Conservation (phyloP, 805 yeast genomes). For the Pichia membranifaciens region DNA sequence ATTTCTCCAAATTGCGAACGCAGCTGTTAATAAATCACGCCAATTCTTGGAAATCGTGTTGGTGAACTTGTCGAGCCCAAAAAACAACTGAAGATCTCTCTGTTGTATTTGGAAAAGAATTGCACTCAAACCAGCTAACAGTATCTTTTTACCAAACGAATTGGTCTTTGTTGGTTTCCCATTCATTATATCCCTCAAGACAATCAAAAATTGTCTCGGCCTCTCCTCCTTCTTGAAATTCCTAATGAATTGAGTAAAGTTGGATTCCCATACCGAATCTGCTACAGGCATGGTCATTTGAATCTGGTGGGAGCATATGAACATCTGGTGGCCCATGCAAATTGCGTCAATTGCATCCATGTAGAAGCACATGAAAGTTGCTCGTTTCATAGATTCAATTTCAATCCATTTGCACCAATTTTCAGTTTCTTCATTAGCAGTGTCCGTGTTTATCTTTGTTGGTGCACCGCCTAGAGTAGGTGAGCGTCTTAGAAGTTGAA, state of each 20-base stretch:
- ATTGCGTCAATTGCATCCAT: slow-evolving; percentile 75
- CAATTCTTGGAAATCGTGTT: slow-evolving; percentile 41
- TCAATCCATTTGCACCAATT: slow-evolving; percentile 68
- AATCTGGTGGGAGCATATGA: slow-evolving; percentile 53
- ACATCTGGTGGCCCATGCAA: slow-evolving; percentile 66
- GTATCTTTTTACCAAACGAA: slow-evolving; percentile 59
- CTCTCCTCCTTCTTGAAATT: slow-evolving; percentile 22
- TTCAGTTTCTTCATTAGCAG: slow-evolving; percentile 19
- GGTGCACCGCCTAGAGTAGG: slow-evolving; percentile 75
- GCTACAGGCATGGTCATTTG: slow-evolving; percentile 59
- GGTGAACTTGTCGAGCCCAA: slow-evolving; percentile 36
- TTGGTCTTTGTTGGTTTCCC: slow-evolving; percentile 43
- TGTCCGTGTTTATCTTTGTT: slow-evolving; percentile 21
- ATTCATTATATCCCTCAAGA: slow-evolving; percentile 52
- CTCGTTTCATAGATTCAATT: slow-evolving; percentile 69
- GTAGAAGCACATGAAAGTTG: slow-evolving; percentile 76
- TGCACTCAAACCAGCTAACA: slow-evolving; percentile 62
- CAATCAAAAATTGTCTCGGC: slow-evolving; percentile 46
- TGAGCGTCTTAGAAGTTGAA: slow-evolving; percentile 69
- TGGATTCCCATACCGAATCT: slow-evolving; percentile 50
- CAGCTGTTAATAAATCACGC: slow-evolving; percentile 65
- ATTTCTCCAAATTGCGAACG: slow-evolving; percentile 64
- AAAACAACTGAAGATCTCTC: slow-evolving; percentile 54
- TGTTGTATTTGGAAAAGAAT: slow-evolving; percentile 70
- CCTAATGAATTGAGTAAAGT: slow-evolving; percentile 19